A percentile compares a stretch with the other conserved stretches of the same genome.
These are phyloP conservation scores for Crotalaria pallida DNA, from an alignment of 306 rosid genomes.

Conservation along the genomic window DNA sequence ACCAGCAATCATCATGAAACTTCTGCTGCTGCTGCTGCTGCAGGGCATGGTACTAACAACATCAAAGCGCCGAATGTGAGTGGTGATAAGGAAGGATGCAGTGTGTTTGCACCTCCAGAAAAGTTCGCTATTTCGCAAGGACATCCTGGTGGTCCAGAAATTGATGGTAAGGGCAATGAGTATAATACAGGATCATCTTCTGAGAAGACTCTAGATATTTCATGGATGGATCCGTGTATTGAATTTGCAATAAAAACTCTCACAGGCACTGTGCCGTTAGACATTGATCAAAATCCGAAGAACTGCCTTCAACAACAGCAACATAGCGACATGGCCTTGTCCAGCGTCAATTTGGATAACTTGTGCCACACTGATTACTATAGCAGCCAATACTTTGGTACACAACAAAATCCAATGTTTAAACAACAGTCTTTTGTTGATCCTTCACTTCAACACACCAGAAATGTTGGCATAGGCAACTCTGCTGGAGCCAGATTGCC, in stretches of 20 bases:
- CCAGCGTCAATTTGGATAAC: conserved; percentile 24
- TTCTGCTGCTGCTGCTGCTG: conserved; percentile 4
- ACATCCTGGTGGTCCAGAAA: conserved; percentile 13
- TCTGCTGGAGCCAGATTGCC: conserved; percentile 32
- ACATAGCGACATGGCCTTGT: conserved; percentile 24
- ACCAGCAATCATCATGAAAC: conserved; percentile 19
- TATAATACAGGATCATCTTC: conserved; percentile 29
- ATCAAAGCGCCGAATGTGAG: neutral
- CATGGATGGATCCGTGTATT: conserved; percentile 75
- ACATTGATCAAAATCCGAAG: conserved; percentile 39
- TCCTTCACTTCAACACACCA: conserved; percentile 19
- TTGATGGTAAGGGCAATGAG: conserved; percentile 7
- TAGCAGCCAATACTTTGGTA: conserved; percentile 22
- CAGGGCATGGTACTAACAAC: conserved; percentile 21
- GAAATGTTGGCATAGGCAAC: conserved; percentile 27
- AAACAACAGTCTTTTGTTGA: conserved; percentile 28
- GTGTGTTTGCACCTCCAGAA: conserved; percentile 14
- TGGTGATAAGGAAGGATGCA: conserved; percentile 5
- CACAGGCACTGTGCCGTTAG: conserved; percentile 53
- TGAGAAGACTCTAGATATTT: conserved; percentile 29
- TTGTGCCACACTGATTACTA: conserved; percentile 22
- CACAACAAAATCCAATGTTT: conserved; percentile 31
- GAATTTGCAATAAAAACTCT: conserved; percentile 77
- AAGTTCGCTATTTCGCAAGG: conserved; percentile 12
- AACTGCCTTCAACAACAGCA: conserved; percentile 45